phyloP scores from a whole-genome alignment of 139 green algal genomes.

The Penium margaritaceum region DNA sequence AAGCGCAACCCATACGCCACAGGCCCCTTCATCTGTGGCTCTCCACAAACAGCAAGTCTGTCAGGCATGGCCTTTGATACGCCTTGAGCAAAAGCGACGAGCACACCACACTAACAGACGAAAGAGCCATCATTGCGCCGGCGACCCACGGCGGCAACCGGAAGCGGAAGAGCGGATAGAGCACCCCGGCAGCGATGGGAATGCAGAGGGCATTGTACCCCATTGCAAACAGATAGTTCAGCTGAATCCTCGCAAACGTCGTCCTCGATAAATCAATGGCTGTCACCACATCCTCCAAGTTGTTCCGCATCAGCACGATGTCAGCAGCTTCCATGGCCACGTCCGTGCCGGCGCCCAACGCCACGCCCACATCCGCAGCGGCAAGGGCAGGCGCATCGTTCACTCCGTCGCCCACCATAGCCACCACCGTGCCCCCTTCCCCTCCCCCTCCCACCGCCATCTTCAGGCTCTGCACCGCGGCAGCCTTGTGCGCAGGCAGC shows the following conservation, averaged over 20 bases:
- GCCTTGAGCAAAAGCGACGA: slow-evolving; percentile 68
- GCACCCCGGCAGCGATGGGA: slow-evolving; percentile 66
- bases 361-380: slow-evolving; percentile 87
- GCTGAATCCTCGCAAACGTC: slow-evolving; percentile 74
- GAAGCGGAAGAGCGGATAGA: slow-evolving; percentile 63
- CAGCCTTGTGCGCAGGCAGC: slow-evolving; percentile 66
- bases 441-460: not conserved
- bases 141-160: slow-evolving; percentile 89
- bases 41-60: slow-evolving; percentile 15
- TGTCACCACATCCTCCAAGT: slow-evolving; percentile 80
- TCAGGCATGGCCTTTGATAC: slow-evolving; percentile 61
- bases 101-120: slow-evolving; percentile 75
- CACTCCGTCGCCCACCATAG: slow-evolving; percentile 95
- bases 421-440: slow-evolving; percentile 62
- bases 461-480: slow-evolving; percentile 53
- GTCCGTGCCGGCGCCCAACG: slow-evolving; percentile 75
- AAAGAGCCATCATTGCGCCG: slow-evolving; percentile 79
- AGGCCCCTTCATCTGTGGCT: too few species aligned
- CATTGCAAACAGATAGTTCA: slow-evolving; percentile 91
- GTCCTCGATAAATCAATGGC: slow-evolving; percentile 77
- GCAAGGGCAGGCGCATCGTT: slow-evolving; percentile 94
- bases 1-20: too few species aligned
- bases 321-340: slow-evolving; percentile 73
- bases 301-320: slow-evolving; percentile 83
- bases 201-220: slow-evolving; percentile 88